phyloP scores from a whole-genome alignment of 2,329 filamentous ascomycete species.

The Cladorrhinum sp. region DNA sequence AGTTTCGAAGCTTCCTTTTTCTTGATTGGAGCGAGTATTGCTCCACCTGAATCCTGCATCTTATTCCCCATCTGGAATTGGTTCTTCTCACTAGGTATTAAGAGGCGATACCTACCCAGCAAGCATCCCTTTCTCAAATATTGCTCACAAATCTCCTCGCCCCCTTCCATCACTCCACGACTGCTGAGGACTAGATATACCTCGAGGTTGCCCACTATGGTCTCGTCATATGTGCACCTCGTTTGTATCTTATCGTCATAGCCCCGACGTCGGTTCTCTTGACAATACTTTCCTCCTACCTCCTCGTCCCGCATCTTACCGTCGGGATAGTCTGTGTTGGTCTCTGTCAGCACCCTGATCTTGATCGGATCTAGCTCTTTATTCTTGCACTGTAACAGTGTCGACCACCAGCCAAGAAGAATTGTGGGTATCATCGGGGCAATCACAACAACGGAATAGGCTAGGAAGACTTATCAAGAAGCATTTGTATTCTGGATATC shows the following conservation, averaged over 20 bases:
- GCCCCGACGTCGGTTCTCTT: background rate
- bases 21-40: slow-evolving; percentile 24
- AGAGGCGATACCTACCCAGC: slow-evolving; percentile 21
- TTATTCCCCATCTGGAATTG: slow-evolving; percentile 21
- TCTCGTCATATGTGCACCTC: slow-evolving; percentile 15
- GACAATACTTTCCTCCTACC: background rate
- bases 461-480: background rate
- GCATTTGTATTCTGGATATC: background rate
- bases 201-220: slow-evolving; percentile 18
- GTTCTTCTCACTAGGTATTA: slow-evolving; percentile 18
- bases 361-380: background rate
- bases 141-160: slow-evolving; percentile 3
- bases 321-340: background rate
- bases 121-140: slow-evolving; percentile 4
- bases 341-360: background rate
- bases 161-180: slow-evolving; percentile 8
- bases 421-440: slow-evolving; percentile 20
- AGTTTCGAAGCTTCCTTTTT: slow-evolving; percentile 3
- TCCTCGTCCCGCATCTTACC: background rate
- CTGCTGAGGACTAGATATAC: background rate
- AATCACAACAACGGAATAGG: slow-evolving; percentile 4
- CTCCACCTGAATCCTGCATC: slow-evolving; percentile 26
- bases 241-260: slow-evolving; percentile 14
- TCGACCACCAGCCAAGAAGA: slow-evolving; percentile 2
- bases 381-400: background rate